These are phyloP conservation scores for Aspergillus cristatus DNA, from an alignment of 495 filamentous ascomycete genomes.

Conservation along the genomic window DNA sequence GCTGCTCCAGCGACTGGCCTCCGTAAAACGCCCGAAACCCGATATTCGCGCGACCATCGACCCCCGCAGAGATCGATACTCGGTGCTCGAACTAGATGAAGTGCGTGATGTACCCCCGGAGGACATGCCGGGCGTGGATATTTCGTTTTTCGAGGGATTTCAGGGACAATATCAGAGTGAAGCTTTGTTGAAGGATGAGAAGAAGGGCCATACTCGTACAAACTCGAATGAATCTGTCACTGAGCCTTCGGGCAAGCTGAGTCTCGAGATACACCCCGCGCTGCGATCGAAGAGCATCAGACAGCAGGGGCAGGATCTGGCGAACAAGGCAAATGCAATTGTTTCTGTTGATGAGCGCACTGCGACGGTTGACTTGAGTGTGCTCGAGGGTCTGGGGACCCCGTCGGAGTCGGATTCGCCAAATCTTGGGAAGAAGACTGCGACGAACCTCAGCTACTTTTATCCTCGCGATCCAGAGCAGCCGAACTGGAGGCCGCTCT, in stretches of 20 bases:
- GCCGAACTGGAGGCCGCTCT: constrained; percentile 64
- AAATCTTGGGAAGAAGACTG: background rate
- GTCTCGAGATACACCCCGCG: constrained; percentile 1
- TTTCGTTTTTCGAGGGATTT: constrained; percentile 11
- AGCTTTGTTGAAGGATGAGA: background rate
- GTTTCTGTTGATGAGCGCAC: constrained; percentile 9
- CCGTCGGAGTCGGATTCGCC: background rate
- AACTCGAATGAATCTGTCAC: background rate
- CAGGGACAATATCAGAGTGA: background rate
- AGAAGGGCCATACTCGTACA: background rate
- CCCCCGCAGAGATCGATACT: constrained; percentile 2
- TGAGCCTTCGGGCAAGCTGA: background rate
- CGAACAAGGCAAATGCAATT: too few species aligned
- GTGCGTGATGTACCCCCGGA: constrained; percentile 2
- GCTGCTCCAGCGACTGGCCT: background rate
- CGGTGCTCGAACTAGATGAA: constrained; percentile 6
- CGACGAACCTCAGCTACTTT: constrained; percentile 31
- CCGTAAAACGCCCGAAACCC: constrained; percentile 3
- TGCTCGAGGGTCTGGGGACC: constrained; percentile 7
- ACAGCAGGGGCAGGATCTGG: too few species aligned
- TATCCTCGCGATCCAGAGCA: constrained; percentile 39
- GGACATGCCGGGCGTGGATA: constrained; percentile 6
- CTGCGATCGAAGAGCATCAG: too few species aligned
- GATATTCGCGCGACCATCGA: constrained; percentile 2
- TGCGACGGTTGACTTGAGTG: constrained; percentile 11